Evolutionary conservation across 1,139 yeast species (phyloP), one percentile per base, ranked within the genome.

Genomic region (Groenewaldozyma sp.): DNA sequence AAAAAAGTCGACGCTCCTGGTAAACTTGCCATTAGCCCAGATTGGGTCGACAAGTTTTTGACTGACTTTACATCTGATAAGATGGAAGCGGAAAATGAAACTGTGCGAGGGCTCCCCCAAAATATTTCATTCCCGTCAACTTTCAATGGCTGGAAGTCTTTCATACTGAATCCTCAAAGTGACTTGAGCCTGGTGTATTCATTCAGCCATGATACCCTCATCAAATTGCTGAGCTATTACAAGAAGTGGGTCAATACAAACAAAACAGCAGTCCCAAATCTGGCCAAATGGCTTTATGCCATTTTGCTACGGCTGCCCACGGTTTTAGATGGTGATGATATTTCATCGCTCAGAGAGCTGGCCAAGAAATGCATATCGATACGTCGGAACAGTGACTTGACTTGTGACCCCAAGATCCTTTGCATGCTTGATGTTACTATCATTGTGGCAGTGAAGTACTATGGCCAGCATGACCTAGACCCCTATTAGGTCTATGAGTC

Each of bases 231-330:
- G 27, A 50, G 46, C 26, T 54, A 55, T 42, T 47, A 42, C 24
- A 51, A 45, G 13, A 55, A 53, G 16, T 59, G 62, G 59, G 37
- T 54, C 20, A 43, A 57, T 2, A 42, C 44, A 6, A 45, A 39
- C 17, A 40, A 46, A 34, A 31, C 31, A 6, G 5, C 6, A 27
- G 31, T 43, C 6, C 36, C 43, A 7, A 40, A 46, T 5, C 36
- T 59, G 31, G 45, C 52, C 4, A 38, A 41, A 4, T 71, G 76
- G 76, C 48, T 67, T 1, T 63, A 62, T 45, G 58, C 57, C 1
- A 44, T 66, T 14, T 51, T 71, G 17, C 56, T 59, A 9, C 55
- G 67, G 3, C 45, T 67, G 5, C 71, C 71, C 3, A 60, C 54
- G 19, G 47, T 62, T 1, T 40, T 68, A 16, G 55, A 55, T 9